A percentile compares a stretch with the other conserved stretches of the same genome.
phyloP scores from a whole-genome alignment of 441 rosid genomes.

The Theobroma grandiflorum region DNA sequence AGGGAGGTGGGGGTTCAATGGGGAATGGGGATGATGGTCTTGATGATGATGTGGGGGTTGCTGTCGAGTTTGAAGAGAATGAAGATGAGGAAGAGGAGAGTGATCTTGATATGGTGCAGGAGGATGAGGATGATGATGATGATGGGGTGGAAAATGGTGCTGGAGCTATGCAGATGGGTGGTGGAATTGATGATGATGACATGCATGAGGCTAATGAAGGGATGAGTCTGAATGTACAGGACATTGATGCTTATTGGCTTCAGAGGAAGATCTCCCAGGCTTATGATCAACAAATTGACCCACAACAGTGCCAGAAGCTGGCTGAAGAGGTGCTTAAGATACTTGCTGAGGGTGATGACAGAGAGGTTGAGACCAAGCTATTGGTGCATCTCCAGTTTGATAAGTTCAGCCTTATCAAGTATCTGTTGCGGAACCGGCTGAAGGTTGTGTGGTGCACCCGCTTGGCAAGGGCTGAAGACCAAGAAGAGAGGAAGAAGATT shows the following conservation, averaged over 20 bases:
- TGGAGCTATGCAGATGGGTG: conserved; percentile 91
- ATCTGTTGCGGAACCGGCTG: conserved; percentile 69
- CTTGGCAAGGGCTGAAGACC: conserved; percentile 88
- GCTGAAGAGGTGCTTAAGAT: conserved; percentile 93
- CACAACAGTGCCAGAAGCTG: conserved; percentile 82
- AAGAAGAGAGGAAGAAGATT: conserved; percentile 78
- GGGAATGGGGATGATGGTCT: conserved; percentile 81
- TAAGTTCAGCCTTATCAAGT: conserved; percentile 76
- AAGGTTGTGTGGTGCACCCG: conserved; percentile 97
- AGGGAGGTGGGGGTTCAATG: conserved; percentile 49
- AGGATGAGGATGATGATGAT: conserved; percentile 85
- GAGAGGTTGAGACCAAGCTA: conserved; percentile 81
- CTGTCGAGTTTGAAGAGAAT: conserved; percentile 91
- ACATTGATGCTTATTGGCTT: conserved; percentile 97
- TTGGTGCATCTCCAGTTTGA: conserved; percentile 67
- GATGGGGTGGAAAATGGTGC: conserved; percentile 60
- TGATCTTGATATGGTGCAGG: conserved; percentile 85
- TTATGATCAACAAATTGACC: conserved; percentile 82
- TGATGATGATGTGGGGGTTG: conserved; percentile 90
- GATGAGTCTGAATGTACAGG: conserved; percentile 81
- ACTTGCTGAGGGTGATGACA: conserved; percentile 83
- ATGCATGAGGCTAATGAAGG: conserved; percentile 73
- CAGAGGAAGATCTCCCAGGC: conserved; percentile 93
- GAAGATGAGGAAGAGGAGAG: conserved; percentile 94
- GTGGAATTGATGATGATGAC: conserved; percentile 81